Evolutionary conservation across 768 basidiomycete genomes (phyloP), one percentile per base, ranked within the genome.

Genomic region (Amanita pallidorosea): DNA sequence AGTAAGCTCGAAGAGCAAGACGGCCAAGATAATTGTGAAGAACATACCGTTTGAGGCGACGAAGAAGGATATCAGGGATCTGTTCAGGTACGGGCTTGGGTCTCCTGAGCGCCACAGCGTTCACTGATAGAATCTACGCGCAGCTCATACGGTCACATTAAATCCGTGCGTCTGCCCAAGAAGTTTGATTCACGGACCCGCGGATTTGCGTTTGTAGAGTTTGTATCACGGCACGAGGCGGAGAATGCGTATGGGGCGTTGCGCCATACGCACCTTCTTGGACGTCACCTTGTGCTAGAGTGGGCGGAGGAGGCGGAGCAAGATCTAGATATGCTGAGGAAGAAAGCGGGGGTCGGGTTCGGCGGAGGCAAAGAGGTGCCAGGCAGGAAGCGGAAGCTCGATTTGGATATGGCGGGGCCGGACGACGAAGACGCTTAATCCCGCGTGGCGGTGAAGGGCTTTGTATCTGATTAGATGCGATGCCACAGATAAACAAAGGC

Each of bases 161-260:
- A 96, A 67, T 94, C 94, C 0, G 86, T 94, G 0, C 88, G 96
- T 4, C 65, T 99, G 2, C 96, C 96, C 13, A 87, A 85, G 65
- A 92, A 92, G 63, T 88, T 95, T 68, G 86, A 94, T 59, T 77
- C 85, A 13, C 78, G 85, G 41, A 83, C 88, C 2, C 82, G 96
- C 29, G 96, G 96, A 3, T 99, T 98, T 64, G 96, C 93, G 1
- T 99, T 98, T 70, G 73, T 97, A 58, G 94, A 99, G 56, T 98
- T 98, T 63, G 76, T 88, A 17, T 84, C 90, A 2, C 77, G 88
- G 15, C 81, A 82, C 45, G 95, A 99, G 60, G 95, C 95, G 2
- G 86, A 91, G 63, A 84, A 84, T 38, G 95, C 91, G 0, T 91
- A 85, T 64, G 79, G 77, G 23, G 82, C 90, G 9, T 76, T 99